A percentile compares a stretch with the other conserved stretches of the same genome.
Conservation (phyloP, 306 rosid genomes). For the Malus orientalis region DNA sequence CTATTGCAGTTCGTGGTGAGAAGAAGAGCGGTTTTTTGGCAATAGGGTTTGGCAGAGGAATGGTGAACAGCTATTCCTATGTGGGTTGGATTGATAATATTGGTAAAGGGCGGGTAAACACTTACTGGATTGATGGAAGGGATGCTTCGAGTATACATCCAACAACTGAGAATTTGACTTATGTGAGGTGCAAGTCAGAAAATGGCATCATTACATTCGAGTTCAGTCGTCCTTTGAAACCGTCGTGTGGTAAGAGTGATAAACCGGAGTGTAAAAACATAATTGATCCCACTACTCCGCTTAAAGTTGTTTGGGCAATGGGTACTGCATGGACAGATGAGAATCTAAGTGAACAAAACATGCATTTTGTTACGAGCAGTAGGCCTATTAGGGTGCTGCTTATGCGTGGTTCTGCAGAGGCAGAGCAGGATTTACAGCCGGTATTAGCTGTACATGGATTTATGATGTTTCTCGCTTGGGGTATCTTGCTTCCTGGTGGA, state of each 20-base stretch:
- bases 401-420: conserved; percentile 85
- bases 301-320: conserved; percentile 93
- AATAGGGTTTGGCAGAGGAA: conserved; percentile 72
- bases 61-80: conserved; percentile 68
- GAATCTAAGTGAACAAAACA: conserved; percentile 55
- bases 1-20: conserved; percentile 83
- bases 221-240: conserved; percentile 80
- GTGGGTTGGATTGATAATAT: conserved; percentile 78
- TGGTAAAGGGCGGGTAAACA: conserved; percentile 57
- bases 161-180: conserved; percentile 62
- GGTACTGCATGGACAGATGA: conserved; percentile 68
- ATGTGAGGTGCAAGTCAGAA: conserved; percentile 76
- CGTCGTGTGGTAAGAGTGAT: conserved; percentile 38
- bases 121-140: conserved; percentile 82
- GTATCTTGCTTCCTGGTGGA: conserved; percentile 87
- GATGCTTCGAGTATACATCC: conserved; percentile 59
- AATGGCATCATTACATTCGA: conserved; percentile 75
- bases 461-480: conserved; percentile 97
- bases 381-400: conserved; percentile 64
- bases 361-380: conserved; percentile 77
- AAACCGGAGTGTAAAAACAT: conserved; percentile 69
- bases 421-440: conserved; percentile 85
- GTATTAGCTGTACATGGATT: conserved; percentile 91
- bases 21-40: conserved; percentile 95
- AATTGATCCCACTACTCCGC: conserved; percentile 74